Percentiles rank a stretch among this genome's conserved stretches.
phyloP scores from a whole-genome alignment of 2,329 filamentous ascomycete species.

The Penicillium sp. region DNA sequence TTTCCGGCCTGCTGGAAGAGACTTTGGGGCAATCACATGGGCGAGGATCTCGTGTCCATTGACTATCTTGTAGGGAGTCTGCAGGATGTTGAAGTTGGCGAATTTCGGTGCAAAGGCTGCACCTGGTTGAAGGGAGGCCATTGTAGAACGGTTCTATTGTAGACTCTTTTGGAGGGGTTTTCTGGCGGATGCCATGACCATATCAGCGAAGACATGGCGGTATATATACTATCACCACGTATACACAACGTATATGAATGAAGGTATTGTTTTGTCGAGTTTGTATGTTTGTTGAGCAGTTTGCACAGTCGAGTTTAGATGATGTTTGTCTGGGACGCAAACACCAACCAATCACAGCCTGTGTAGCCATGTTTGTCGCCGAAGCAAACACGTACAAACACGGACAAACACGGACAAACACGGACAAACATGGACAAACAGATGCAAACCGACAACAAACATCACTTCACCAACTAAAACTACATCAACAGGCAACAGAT shows the following conservation, averaged over 20 bases:
- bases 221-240: background rate
- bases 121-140: conserved; percentile 5
- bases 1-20: conserved; percentile 2
- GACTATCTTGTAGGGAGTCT: conserved; percentile 13
- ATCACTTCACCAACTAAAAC: no score
- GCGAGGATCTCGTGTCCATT: conserved; percentile 13
- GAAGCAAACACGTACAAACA: background rate
- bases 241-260: no score
- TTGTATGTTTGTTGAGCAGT: no score
- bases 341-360: background rate
- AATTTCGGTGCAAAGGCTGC: conserved; percentile 1
- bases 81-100: conserved; percentile 11
- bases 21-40: conserved; percentile 11
- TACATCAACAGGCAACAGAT: no score
- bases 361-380: background rate
- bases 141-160: no score
- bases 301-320: no score
- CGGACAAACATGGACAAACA: no score
- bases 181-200: background rate
- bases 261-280: no score
- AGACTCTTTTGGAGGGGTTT: background rate
- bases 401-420: no score
- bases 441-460: no score
- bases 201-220: background rate
- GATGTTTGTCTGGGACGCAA: background rate